Evolutionary conservation across 1,284 basidiomycete genomes (phyloP), one percentile per base, ranked within the genome.

Genomic region (Ustilago hordei): DNA sequence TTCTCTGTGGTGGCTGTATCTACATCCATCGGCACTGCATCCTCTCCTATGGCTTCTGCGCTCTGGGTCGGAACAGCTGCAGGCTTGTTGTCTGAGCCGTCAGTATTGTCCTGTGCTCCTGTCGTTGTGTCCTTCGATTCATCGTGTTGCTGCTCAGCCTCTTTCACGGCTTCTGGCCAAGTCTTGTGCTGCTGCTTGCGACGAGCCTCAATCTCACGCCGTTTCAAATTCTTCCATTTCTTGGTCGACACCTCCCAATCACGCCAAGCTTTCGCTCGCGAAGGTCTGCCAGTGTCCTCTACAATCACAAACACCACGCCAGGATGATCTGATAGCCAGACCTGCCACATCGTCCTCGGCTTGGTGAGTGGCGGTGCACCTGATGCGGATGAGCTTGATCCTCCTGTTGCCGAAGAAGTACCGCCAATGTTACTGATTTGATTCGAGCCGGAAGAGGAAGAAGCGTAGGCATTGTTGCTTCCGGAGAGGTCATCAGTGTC

Each of bases 271-370:
- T 71, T 78, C 4, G 76, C 76, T 39, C 77, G 52, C 15, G 74
- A 77, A 13, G 65, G 34, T 41, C 66, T 74, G 13, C 78, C 79
- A 0, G 75, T 67, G 45, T 78, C 80, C 50, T 82, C 80, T 11
- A 75, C 64, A 12, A 82, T 63, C 6, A 72, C 69, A 31, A 78
- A 82, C 19, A 80, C 68, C 13, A 79, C 64, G 4, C 76, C 76
- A 13, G 79, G 76, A 64, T 68, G 50, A 38, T 76, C 74, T 1
- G 72, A 79, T 1, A 79, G 52, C 68, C 64, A 63, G 8, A 78
- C 64, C 35, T 78, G 76, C 76, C 76, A 78, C 71, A 78, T 78
- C 13, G 76, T 75, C 34, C 76, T 59, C 1, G 76, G 76, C 60
- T 78, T 78, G 12, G 76, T 78, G 15, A 75, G 62, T 35, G 71